Base-by-base conservation (phyloP, 768 basidiomycete genomes). In the Pleurotus pulmonarius region DNA sequence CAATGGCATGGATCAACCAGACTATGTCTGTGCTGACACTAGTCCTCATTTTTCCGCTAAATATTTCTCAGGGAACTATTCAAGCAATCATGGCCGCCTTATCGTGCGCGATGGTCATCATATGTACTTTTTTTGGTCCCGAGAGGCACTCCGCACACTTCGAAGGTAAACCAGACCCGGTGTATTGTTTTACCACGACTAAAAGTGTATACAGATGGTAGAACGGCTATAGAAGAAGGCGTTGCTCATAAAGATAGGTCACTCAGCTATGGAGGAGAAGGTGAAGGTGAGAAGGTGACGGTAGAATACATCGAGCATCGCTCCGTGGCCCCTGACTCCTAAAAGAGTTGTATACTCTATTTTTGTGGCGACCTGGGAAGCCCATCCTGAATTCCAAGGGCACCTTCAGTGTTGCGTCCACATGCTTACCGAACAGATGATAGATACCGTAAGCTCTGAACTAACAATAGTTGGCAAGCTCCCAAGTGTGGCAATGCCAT, bases 1-100 rank as follows among this genome's bases (percentile, higher is more conserved):
- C 22, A 22, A 44, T 12, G 59, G 59, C 4, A 9, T 47, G 18
- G 57, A 60, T 24, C 59, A 60, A 43, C 57, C 59, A n/a, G 59
- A 60, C 41, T 60, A 60, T 49, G 59, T 58, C 16, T 20, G 49
- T 52, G 8, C 37, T 16, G 20, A 11, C 15, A 24, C 49, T 38
- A 18, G 15, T 5, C 9, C 12, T 13, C 4, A 8, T 13, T 29
- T 37, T 7, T 9, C 34, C n/a, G 7, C n/a, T 29, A 13, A 47
- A 47, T 6, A 0, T 26, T 53, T 37, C 8, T n/a, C 47, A 60
- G 61, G 61, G 57, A 4, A 58, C 40, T 13, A 57, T 60, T 8
- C 57, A 62, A 44, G 61, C 60, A 16, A 60, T 58, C 29, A 58
- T 58, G 57, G 57, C 59, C 18, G 59, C 59, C 22, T 56, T 60